Evolutionary conservation across 164 flowering plant species (phyloP), one percentile per base, ranked within the genome.

Genomic region (Stephania yunnanensis): DNA sequence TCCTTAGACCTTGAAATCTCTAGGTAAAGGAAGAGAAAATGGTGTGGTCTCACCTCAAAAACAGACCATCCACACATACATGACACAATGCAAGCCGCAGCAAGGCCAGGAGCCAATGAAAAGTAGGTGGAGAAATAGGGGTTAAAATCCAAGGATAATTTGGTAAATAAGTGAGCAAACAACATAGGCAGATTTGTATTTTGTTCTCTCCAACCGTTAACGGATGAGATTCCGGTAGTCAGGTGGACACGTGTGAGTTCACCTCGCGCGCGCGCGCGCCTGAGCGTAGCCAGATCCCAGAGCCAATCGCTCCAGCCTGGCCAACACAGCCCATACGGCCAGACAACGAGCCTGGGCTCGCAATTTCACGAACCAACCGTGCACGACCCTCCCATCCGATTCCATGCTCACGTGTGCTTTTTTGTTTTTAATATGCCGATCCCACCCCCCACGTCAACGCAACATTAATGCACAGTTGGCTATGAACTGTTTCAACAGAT

Each of bases 151-250:
- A 17, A 66, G 25, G 70, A 36, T 53, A 68, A 5, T 52, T 74
- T 36, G 12, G 71, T 53, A 25, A 25, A 25, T 25, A 25, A 25
- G 25, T 25, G 25, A 25, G 25, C 25, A 25, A 25, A 25, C 25
- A 25, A 36, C 42, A 36, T 36, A 4, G 3, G 17, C 19, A n/a
- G 64, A 58, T 58, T 58, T 58, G 64, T 58, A 3, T 45, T 58
- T 75, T 46, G 69, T 61, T 75, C 70, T 58, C 68, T 68, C 78
- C 68, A 58, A 70, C 78, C 70, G 78, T 69, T 73, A 70, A 68
- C 48, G 4, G 42, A 19, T 74, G 70, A 58, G 64, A 58, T 64
- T 50, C 68, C 70, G 42, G 64, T 12, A 19, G 63, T 11, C 63
- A 11, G 19, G 63, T 15, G 64, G 22, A 31, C 20, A 58, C 64